Base-by-base conservation (phyloP, 192 early-diverging fungal genomes). In the Paraglomus brasilianum region DNA sequence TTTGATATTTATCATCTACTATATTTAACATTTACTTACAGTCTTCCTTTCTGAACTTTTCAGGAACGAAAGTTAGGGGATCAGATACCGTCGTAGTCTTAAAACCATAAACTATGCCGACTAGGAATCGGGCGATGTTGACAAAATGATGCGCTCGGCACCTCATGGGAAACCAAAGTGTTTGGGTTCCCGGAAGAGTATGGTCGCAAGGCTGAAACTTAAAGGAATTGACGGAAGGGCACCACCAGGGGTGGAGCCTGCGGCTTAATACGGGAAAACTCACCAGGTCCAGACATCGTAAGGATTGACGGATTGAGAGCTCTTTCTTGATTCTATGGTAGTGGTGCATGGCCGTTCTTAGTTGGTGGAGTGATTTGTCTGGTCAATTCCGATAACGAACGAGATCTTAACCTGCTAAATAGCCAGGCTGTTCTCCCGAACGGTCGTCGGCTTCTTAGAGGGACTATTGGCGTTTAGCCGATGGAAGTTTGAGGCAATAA, bases 361-460 rank as follows among this genome's bases (percentile, higher is more conserved):
- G 82, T n/a, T n/a, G n/a, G n/a, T 77, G 80, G 84, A 86, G 77
- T 87, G 83, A 86, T 86, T 84, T 88, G 85, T 86, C 85, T 90
- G 87, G 87, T 87, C 88, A 87, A 90, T 90, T 90, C 88, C 84
- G 84, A 85, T 88, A 88, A 88, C 86, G 87, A 87, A 88, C 84
- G 88, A 90, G 87, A 90, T 86, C 87, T 90, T 87, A 84, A 75
- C 79, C 84, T 87, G 87, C 81, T 88, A 87, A 86, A 81, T 88
- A 88, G 87, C 66, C 74, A 67, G 58, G 71, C 70, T 53, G 75
- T 75, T 74, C 76, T 72, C 84, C 66, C n/a, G n/a, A 75, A 77
- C 67, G 60, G 66, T 70, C 63, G 47, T 66, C 71, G 77, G 75
- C 82, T 83, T 84, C 77, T 82, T 83, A 85, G 78, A 86, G 77